Evolutionary conservation across 192 early-diverging fungal genomes (phyloP).

Genomic region (Gamsiella multidivaricata): DNA sequence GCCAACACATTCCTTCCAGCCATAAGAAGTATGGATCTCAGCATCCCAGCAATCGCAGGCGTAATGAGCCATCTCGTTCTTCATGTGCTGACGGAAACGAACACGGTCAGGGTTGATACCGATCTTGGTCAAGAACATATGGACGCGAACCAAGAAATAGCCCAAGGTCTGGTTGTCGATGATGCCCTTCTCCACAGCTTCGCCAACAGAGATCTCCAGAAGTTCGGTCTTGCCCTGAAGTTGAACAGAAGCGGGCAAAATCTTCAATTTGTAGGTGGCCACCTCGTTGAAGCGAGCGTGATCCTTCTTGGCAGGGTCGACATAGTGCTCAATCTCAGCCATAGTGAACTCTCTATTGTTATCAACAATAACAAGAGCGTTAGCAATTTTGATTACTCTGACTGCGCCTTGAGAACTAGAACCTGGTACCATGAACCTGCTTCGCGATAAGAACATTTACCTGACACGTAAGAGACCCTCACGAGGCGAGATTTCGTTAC

Average conservation of each 20-base stretch:
- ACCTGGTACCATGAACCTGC: not conserved
- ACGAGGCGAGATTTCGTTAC: slow-evolving; percentile 98
- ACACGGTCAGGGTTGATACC: slow-evolving; percentile 89
- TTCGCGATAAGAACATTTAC: slow-evolving; percentile 52
- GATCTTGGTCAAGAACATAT: slow-evolving; percentile 88
- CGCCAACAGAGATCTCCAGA: slow-evolving; percentile 83
- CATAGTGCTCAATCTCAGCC: slow-evolving; percentile 99
- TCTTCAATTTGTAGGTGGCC: slow-evolving; percentile 76
- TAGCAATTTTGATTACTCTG: not conserved
- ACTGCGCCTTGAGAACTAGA: not conserved
- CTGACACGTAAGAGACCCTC: slow-evolving; percentile 94
- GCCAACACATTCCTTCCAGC: slow-evolving; percentile 99
- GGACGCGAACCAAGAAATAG: slow-evolving; percentile 97
- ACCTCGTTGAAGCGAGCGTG: slow-evolving; percentile 93
- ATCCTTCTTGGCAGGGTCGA: slow-evolving; percentile 92
- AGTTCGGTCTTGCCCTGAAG: slow-evolving; percentile 78
- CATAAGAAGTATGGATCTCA: slow-evolving; percentile 91
- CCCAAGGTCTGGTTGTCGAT: slow-evolving; percentile 98
- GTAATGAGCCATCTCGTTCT: slow-evolving; percentile 99
- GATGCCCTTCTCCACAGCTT: slow-evolving; percentile 87
- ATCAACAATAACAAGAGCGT: not conserved
- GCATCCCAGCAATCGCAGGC: slow-evolving; percentile 99
- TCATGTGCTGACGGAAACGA: slow-evolving; percentile 98
- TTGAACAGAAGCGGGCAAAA: slow-evolving; percentile 85
- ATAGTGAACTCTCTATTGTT: slow-evolving; percentile 91